A percentile compares a stretch with the other conserved stretches of the same genome.
Conservation (phyloP, 2,329 filamentous ascomycete species). For the Phialophora macrospora region DNA sequence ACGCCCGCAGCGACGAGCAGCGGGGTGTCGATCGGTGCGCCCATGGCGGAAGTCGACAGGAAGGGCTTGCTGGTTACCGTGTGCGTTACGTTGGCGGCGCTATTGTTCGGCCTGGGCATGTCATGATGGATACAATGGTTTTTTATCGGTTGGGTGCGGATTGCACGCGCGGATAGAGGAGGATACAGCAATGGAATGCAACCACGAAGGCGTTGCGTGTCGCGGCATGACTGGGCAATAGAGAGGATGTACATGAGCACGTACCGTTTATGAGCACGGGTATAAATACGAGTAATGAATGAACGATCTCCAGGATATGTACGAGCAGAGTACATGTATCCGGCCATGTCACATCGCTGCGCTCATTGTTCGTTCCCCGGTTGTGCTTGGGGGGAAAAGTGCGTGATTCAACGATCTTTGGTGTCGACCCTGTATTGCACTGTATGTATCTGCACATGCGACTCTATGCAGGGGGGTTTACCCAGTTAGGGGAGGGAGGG, state of each 20-base stretch:
- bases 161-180: neutral
- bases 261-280: neutral
- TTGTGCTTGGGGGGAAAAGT: neutral
- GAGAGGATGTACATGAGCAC: neutral
- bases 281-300: neutral
- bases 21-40: constrained; percentile 24
- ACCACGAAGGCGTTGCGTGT: neutral
- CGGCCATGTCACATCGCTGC: no score
- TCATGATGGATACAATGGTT: constrained; percentile 18
- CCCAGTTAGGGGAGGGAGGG: no score
- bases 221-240: neutral
- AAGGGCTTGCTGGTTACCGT: constrained; percentile 25
- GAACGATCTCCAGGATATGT: neutral
- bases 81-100: constrained; percentile 29
- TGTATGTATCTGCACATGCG: no score
- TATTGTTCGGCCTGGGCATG: constrained; percentile 33
- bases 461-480: no score
- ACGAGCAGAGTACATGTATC: neutral
- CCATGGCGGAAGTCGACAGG: constrained; percentile 21
- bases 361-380: neutral
- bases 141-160: neutral
- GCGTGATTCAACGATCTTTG: neutral
- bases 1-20: constrained; percentile 19
- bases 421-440: no score
- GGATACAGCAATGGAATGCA: neutral